Evolutionary conservation across 2,329 filamentous ascomycete species (phyloP), one percentile per base, ranked within the genome.

Genomic region (Pseudogymnoascus sp.): DNA sequence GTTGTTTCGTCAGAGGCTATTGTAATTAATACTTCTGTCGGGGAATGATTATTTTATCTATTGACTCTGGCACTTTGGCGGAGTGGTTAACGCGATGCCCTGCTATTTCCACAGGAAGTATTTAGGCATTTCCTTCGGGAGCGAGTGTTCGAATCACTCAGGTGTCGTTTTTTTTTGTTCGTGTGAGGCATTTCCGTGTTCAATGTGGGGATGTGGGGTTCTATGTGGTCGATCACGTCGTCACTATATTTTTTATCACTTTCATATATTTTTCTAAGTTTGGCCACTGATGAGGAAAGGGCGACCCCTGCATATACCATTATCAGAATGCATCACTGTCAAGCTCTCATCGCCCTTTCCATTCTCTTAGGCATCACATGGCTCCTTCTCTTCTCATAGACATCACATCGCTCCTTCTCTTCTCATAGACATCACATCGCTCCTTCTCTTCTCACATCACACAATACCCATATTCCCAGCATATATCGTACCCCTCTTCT

Each of bases 71-170:
- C 57, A 40, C 57, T 59, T 59, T 59, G 57, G 57, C 57, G 57
- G 57, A 59, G 57, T 59, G 57, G 57, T 59, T 59, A 59, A 59
- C 57, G 57, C 57, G 57, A 59, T 59, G 57, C 57, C 57, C 57
- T 59, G 57, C 57, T 59, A 59, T 59, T 31, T 47, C 31, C 47
- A 33, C 31, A 33, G 47, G 41, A 59, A 59, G 57, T 59, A 21
- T 21, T 21, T 31, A 59, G 57, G 57, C 57, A 59, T 59, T 59
- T 59, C 57, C 57, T 26, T 59, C 57, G 57, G 57, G 57, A 59
- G 57, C 57, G 57, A 37, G 57, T 59, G 57, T 59, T 59, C 57
- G 57, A 59, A 59, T 59, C 57, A 59, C 57, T 37, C 57, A 59
- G 57, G 57, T 40, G 57, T 59, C 57, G 57, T 36, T 17, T 59